Base-by-base conservation (phyloP, 768 basidiomycete genomes). In the Boletus eberwhitei region DNA sequence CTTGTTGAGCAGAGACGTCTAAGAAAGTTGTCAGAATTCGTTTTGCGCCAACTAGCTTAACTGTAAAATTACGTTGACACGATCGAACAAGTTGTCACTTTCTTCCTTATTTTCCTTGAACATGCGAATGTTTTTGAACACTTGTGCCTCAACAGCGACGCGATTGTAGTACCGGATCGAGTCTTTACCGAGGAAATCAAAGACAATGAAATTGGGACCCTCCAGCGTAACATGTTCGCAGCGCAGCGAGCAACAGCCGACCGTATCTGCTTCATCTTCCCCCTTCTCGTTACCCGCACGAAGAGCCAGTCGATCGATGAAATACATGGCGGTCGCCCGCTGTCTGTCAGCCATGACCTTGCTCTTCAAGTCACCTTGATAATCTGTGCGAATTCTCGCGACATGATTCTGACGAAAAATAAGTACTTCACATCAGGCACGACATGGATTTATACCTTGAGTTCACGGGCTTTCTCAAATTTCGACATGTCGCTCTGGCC, bases 271-370 rank as follows among this genome's bases (percentile, higher is more conserved):
- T 73, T 98, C 97, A 62, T 99, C 97, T 65, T 98, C 97, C 41
- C 96, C 97, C 73, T 99, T 99, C 76, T 99, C 97, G 73, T 98
- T 98, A 59, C 97, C 97, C 44, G 95, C 95, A 80, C 97, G 91
- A 70, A 99, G 88, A 35, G 97, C 97, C 35, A 98, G 81, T 66
- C 85, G 85, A 73, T 99, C 97, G 65, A 99, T 98, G 74, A 99
- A 93, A 72, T 99, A 99, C 87, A 99, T 90, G 16, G 97, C 90
- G 1, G 96, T 98, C n/a, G 97, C 97, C 24, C 96, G 87, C 73
- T 98, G 96, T 34, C 97, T 87, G 59, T 92, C 88, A 11, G 87
- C 89, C 90, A 93, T 98, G 54, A 93, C 83, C 71, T 97, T 98
- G 49, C 81, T 86, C 74, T 83, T 91, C 52, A 98, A 76, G 54